phyloP scores from a whole-genome alignment of 2,329 filamentous ascomycete species.

The Monosporascus sp. region DNA sequence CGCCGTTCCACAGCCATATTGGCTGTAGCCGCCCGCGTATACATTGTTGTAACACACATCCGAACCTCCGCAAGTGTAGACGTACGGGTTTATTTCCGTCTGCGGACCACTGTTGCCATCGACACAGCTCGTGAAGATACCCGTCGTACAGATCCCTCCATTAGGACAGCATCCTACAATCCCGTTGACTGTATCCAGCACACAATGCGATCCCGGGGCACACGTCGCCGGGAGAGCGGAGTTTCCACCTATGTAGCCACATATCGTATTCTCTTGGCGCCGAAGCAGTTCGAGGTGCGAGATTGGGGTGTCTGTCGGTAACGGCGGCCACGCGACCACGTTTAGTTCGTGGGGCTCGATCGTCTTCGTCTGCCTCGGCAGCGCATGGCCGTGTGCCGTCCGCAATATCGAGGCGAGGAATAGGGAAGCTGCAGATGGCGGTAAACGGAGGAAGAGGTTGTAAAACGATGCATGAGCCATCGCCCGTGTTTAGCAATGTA shows the following conservation, averaged over 20 bases:
- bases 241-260: slow-evolving; percentile 53
- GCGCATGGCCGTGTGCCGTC: slow-evolving; percentile 30
- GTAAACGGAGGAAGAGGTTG: slow-evolving; percentile 31
- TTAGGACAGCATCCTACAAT: slow-evolving; percentile 56
- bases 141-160: slow-evolving; percentile 44
- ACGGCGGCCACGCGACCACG: slow-evolving; percentile 34
- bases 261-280: slow-evolving; percentile 49
- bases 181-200: slow-evolving; percentile 43
- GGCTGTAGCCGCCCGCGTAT: slow-evolving; percentile 51
- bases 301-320: slow-evolving; percentile 37
- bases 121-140: slow-evolving; percentile 54
- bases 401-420: slow-evolving; percentile 29
- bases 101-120: slow-evolving; percentile 46
- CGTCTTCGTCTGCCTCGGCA: slow-evolving; percentile 37
- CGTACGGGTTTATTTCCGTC: slow-evolving; percentile 49
- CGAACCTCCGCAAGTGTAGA: slow-evolving; percentile 49
- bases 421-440: slow-evolving; percentile 29
- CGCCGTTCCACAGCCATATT: slow-evolving; percentile 52
- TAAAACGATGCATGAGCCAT: slow-evolving; percentile 27
- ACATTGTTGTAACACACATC: slow-evolving; percentile 52
- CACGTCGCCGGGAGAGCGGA: slow-evolving; percentile 51
- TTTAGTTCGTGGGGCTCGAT: slow-evolving; percentile 33
- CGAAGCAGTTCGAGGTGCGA: slow-evolving; percentile 32
- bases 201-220: slow-evolving; percentile 53
- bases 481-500: slow-evolving; percentile 10